Base-by-base conservation (phyloP, 2,329 filamentous ascomycete species). In the Microcyclosporella mali region DNA sequence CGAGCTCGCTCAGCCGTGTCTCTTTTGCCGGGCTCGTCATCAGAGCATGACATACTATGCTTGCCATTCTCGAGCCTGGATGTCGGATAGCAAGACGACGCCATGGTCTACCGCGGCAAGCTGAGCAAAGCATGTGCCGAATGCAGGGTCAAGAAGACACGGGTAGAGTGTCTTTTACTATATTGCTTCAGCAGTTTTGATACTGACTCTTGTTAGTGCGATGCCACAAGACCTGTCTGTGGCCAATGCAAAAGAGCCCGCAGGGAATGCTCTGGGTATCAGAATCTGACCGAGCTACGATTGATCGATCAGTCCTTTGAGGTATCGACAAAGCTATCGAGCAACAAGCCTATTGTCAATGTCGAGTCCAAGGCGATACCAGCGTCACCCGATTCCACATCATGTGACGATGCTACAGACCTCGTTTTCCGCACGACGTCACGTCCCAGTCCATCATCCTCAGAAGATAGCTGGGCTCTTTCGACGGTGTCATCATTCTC, bases 91-190 rank as follows among this genome's bases (percentile, higher is more conserved):
- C 4, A n/a, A 16, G 4, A 16, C n/a, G n/a, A 37, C 8, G 18
- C 10, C 9, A 45, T 45, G 42, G 42, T 40, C 6, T 40, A 45
- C 28, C 42, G 42, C 17, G 42, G 42, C 14, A 38, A 37, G 25
- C 14, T 40, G 17, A 32, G 36, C 19, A 40, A 40, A 30, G 37
- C 29, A 6, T 45, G 42, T 16, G 42, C 32, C 16, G 42, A 45
- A 17, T 45, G 37, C 16, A 16, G 42, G 29, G 30, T 30, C 7
- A 45, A 45, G 42, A 45, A 45, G 42, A 45, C 42, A 4, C 21
- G 42, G 11, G 42, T 45, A 33, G 11, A 37, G 12, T 16, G n/a
- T 9, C 28, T n/a, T 9, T 8, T 9, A 8, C 28, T n/a, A 9
- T 29, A 29, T n/a, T 29, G 28, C 9, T 29, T 9, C n/a, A 32